Conservation (phyloP, 129 eudicot species). For the Chrysanthemum lavandulifolium region DNA sequence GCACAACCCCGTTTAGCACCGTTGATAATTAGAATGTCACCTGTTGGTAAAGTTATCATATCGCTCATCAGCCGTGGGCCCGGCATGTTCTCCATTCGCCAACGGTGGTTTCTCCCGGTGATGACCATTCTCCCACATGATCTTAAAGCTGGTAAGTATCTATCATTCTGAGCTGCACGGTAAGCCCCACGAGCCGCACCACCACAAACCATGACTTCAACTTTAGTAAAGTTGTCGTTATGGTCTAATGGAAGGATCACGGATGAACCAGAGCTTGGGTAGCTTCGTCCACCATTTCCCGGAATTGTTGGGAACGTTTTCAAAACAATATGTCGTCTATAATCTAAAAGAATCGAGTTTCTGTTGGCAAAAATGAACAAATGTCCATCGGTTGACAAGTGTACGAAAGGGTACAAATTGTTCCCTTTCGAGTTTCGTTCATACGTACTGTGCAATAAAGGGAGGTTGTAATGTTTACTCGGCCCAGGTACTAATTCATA, state of each 20-base stretch:
- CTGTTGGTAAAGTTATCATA: slow-evolving; percentile 71
- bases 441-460: slow-evolving; percentile 44
- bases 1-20: slow-evolving; percentile 62
- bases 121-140: slow-evolving; percentile 71
- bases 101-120: slow-evolving; percentile 48
- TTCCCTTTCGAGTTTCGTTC: slow-evolving; percentile 49
- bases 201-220: slow-evolving; percentile 74
- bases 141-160: slow-evolving; percentile 37
- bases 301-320: slow-evolving; percentile 56
- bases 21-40: slow-evolving; percentile 53
- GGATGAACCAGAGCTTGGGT: slow-evolving; percentile 70
- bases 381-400: slow-evolving; percentile 56
- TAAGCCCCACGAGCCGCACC: slow-evolving; percentile 56
- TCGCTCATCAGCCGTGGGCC: slow-evolving; percentile 56
- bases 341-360: slow-evolving; percentile 62
- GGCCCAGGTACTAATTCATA: slow-evolving; percentile 56
- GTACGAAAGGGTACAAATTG: slow-evolving; percentile 67
- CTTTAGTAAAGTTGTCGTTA: slow-evolving; percentile 39
- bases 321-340: slow-evolving; percentile 34
- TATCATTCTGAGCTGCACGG: slow-evolving; percentile 27
- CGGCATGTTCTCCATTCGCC: slow-evolving; percentile 80
- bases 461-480: slow-evolving; percentile 36
- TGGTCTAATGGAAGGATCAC: slow-evolving; percentile 61
- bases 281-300: slow-evolving; percentile 50
- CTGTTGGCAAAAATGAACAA: slow-evolving; percentile 71